Conservation (phyloP, 176 grass and related monocot genomes). For the Pharus latifolius region DNA sequence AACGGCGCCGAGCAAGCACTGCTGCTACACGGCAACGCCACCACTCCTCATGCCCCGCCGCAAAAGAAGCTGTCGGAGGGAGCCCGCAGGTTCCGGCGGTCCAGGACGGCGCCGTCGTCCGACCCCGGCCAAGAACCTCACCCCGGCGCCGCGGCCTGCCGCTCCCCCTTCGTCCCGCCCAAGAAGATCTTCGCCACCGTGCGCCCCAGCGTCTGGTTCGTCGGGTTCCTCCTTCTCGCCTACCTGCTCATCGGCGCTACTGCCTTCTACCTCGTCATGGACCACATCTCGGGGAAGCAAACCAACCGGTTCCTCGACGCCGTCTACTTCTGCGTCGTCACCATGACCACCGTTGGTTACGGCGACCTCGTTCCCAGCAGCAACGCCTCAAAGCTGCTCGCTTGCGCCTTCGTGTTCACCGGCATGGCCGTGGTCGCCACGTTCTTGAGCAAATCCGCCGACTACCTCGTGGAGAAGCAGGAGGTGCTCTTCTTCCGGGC, state of each 20-base stretch:
- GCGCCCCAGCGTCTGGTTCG: conserved; percentile 32
- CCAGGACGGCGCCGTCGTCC: conserved; percentile 5
- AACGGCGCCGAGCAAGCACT: neutral
- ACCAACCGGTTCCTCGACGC: conserved; percentile 30
- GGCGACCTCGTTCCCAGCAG: conserved; percentile 46
- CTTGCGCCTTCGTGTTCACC: conserved; percentile 42
- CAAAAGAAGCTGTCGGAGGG: neutral
- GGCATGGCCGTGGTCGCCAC: conserved; percentile 40
- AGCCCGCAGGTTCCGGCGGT: conserved; percentile 19
- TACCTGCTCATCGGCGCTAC: conserved; percentile 40
- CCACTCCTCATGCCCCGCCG: neutral
- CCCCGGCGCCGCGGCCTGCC: neutral
- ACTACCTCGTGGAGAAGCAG: conserved; percentile 70
- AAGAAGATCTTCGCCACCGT: neutral
- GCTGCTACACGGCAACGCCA: neutral
- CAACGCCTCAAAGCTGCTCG: conserved; percentile 30
- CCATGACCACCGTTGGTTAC: conserved; percentile 46
- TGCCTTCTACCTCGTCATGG: conserved; percentile 37
- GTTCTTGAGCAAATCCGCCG: conserved; percentile 37
- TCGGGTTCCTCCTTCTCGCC: conserved; percentile 29
- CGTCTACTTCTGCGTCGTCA: conserved; percentile 68
- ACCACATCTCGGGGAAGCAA: conserved; percentile 31
- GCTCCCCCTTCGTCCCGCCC: neutral
- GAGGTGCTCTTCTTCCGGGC: conserved; percentile 35
- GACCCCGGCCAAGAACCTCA: neutral